A percentile compares a stretch with the other conserved stretches of the same genome.
Evolutionary conservation across 345 rosid species (phyloP).

Genomic region (Rhodamnia rubescens): DNA sequence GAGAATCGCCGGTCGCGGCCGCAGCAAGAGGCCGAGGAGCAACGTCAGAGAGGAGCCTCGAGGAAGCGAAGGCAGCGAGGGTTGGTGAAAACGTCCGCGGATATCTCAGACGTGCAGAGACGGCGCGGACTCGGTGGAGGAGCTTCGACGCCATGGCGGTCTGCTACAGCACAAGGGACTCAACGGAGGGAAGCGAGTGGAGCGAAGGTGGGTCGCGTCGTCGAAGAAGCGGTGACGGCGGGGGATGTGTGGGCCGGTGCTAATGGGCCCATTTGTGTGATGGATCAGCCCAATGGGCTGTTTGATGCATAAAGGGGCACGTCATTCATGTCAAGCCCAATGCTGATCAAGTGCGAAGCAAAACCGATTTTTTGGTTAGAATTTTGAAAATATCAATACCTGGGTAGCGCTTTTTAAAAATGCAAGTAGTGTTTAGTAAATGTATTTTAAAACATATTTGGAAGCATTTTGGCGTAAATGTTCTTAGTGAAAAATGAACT

Average conservation of each 20-base stretch:
- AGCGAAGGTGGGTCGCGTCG: background rate
- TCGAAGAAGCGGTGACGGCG: background rate
- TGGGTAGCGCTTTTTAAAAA: too few relatives aligned
- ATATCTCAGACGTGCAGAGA: background rate
- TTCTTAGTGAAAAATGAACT: too few relatives aligned
- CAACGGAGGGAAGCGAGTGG: background rate
- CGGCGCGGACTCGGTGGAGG: constrained; percentile 16
- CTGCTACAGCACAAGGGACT: background rate
- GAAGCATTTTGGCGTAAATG: too few relatives aligned
- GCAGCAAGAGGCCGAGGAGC: background rate
- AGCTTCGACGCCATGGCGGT: constrained; percentile 9
- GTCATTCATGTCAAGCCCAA: background rate
- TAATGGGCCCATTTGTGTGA: background rate
- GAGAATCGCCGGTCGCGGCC: background rate
- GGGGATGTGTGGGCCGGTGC: background rate
- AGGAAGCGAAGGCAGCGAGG: background rate
- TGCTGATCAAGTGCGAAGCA: background rate
- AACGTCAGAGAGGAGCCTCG: constrained; percentile 13
- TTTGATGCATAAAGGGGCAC: background rate
- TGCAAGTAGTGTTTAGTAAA: too few relatives aligned
- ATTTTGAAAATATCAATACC: too few relatives aligned
- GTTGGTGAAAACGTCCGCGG: background rate
- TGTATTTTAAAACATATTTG: too few relatives aligned
- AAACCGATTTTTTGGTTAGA: too few relatives aligned
- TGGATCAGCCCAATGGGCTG: background rate